Conservation (phyloP, 192 early-diverging fungal species). For the Backusella liffmaniae region DNA sequence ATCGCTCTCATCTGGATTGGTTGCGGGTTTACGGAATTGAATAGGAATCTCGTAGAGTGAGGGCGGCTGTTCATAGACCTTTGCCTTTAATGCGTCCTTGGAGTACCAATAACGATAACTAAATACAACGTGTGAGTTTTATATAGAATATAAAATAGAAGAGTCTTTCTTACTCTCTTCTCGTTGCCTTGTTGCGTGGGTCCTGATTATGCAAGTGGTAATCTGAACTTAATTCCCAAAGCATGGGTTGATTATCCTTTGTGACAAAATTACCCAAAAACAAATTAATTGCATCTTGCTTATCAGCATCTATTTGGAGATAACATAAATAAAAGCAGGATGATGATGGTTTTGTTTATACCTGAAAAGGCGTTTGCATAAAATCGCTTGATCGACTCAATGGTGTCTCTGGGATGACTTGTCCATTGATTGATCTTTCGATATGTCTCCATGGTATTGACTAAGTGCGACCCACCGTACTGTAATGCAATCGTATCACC, state of each 20-base stretch:
- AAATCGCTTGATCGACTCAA: conserved; percentile 89
- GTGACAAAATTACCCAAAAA: conserved; percentile 79
- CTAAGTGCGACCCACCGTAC: conserved; percentile 97
- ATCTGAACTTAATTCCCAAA: conserved; percentile 81
- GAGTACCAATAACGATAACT: conserved; percentile 71
- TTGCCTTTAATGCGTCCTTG: conserved; percentile 39
- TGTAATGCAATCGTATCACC: conserved; percentile 95
- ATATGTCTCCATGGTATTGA: conserved; percentile 98
- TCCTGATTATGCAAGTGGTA: conserved; percentile 76
- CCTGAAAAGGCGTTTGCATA: conserved; percentile 93
- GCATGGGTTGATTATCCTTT: conserved; percentile 45
- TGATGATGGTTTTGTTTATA: conserved; percentile 17
- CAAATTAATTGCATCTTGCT: conserved; percentile 93
- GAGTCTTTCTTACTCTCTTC: conserved; percentile 47
- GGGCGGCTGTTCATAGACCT: conserved; percentile 26
- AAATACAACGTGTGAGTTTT: background rate
- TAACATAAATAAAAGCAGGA: background rate
- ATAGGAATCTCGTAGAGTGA: conserved; percentile 21
- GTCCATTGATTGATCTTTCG: conserved; percentile 93
- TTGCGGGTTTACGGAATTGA: conserved; percentile 25
- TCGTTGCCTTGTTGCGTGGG: conserved; percentile 41
- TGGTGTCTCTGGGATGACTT: conserved; percentile 93
- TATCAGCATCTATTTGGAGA: conserved; percentile 77
- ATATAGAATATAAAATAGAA: background rate
- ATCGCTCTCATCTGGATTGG: conserved; percentile 32